Evolutionary conservation across 2,329 filamentous ascomycete species (phyloP).

Genomic region (Neofusicoccum laricinum): DNA sequence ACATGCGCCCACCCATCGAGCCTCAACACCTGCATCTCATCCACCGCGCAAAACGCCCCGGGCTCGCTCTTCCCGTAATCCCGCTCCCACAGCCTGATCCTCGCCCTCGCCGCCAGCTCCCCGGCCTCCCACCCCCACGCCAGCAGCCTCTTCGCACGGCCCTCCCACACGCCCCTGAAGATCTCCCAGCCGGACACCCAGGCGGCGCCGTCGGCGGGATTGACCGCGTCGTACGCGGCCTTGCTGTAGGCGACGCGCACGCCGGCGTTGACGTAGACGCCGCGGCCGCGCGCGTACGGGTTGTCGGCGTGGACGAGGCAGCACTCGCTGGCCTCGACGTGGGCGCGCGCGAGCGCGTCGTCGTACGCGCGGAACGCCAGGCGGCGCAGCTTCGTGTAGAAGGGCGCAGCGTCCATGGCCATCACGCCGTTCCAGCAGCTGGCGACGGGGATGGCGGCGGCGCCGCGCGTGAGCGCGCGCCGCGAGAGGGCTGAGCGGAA

Average conservation of each 20-base stretch:
- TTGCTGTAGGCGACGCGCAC: slow-evolving; percentile 65
- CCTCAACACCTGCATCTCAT: slow-evolving; percentile 39
- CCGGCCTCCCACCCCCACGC: slow-evolving; percentile 9
- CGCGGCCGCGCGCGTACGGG: slow-evolving; percentile 48
- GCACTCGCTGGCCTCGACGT: slow-evolving; percentile 76
- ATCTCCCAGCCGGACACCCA: slow-evolving; percentile 20
- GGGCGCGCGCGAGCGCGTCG: slow-evolving; percentile 57
- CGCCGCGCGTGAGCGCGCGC: slow-evolving; percentile 50
- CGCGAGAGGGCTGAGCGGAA: slow-evolving; percentile 53
- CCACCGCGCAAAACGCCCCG: slow-evolving; percentile 33
- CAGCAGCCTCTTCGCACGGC: slow-evolving; percentile 15
- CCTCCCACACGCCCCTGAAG: slow-evolving; percentile 24
- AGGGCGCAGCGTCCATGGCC: slow-evolving; percentile 55
- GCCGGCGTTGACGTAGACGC: slow-evolving; percentile 67
- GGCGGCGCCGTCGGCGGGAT: slow-evolving; percentile 4
- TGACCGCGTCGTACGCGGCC: slow-evolving; percentile 25
- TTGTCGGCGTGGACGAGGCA: slow-evolving; percentile 76
- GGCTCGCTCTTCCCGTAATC: slow-evolving; percentile 21
- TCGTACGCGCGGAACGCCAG: slow-evolving; percentile 60
- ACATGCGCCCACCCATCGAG: slow-evolving; percentile 37
- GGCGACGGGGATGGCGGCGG: slow-evolving; percentile 57
- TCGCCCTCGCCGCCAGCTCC: slow-evolving; percentile 10
- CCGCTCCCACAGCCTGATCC: slow-evolving; percentile 15
- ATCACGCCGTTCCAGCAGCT: slow-evolving; percentile 69
- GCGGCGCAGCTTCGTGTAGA: slow-evolving; percentile 36